These are phyloP conservation scores for Cladorrhinum sp. DNA, from an alignment of 2,329 filamentous ascomycete species.

Conservation along the genomic window DNA sequence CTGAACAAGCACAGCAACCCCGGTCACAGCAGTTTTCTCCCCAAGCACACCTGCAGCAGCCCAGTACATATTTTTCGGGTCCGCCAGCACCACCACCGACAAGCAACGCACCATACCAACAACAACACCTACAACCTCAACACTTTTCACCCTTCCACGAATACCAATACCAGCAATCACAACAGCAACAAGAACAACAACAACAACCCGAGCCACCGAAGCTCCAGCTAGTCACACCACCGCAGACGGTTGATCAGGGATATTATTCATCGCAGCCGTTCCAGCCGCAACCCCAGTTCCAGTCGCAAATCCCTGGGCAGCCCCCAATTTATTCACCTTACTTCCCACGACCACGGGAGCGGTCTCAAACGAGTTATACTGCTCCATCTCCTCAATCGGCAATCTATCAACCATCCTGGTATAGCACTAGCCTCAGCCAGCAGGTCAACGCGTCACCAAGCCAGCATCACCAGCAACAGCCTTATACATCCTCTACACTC, in stretches of 20 bases:
- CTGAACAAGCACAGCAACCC: slow-evolving; percentile 33
- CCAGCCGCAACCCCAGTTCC: slow-evolving; percentile 19
- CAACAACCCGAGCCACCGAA: slow-evolving; percentile 14
- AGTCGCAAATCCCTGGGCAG: slow-evolving; percentile 8
- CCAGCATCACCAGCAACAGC: background rate
- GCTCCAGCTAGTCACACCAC: slow-evolving; percentile 1
- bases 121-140: slow-evolving; percentile 5
- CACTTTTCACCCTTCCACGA: background rate
- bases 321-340: background rate
- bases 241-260: background rate
- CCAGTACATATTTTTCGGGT: slow-evolving; percentile 18
- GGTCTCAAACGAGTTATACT: slow-evolving; percentile 1
- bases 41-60: slow-evolving; percentile 28
- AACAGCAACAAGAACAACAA: slow-evolving; percentile 21
- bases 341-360: background rate
- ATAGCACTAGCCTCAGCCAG: background rate
- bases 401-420: slow-evolving; percentile 9
- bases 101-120: too few species aligned
- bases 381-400: slow-evolving; percentile 2
- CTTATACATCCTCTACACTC: background rate
- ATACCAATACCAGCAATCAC: slow-evolving; percentile 18
- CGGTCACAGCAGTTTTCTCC: slow-evolving; percentile 26
- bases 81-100: slow-evolving; percentile 26
- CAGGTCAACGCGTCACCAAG: background rate
- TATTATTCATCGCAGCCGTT: slow-evolving; percentile 1